Base-by-base conservation (phyloP, 352 stramenopile genomes). In the Elongisporangium prolatum region DNA sequence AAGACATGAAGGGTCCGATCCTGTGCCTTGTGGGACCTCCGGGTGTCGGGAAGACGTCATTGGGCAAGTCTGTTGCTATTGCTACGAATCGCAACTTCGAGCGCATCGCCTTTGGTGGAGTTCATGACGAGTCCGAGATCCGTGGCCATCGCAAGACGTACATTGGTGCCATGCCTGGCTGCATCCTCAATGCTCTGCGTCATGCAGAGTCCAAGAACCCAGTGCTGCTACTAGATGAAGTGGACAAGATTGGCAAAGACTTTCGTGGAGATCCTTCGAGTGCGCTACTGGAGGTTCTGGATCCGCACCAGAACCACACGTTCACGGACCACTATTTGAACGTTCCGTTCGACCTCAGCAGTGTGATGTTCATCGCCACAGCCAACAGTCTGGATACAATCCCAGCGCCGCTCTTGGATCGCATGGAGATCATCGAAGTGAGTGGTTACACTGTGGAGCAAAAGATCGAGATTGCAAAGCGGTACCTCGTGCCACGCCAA, bases 271-370 rank as follows among this genome's bases (percentile, higher is more conserved):
- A 90, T 34, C 80, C 80, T 21, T 72, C 72, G 1, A 88, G 73
- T 59, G 86, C 86, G 34, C 68, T 95, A 34, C 65, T 95, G 18
- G 86, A 95, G 68, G 83, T 95, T n/a, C 71, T 95, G 22, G 86
- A 95, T 44, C 86, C 86, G 25, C 76, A 92, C 55, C 86, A 95
- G 61, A 94, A 94, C 68, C 69, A 90, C 65, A 88, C 86, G 16
- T 95, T 95, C 58, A 88, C 77, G 25, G 86, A 95, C 34, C 84
- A 94, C 65, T 95, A 93, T 66, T 54, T 93, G 16, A 91, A 92
- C 52, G 77, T 92, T 7, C 84, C 86, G n/a, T 94, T 94, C 57
- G 85, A 96, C 56, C 66, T 96, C n/a, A 93, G 80, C 62, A 84
- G 77, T 57, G 84, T 86, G 14, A 60, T 93, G 59, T 96, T 96